phyloP scores from a whole-genome alignment of 2,329 filamentous ascomycete genomes.

The Ascochyta koolunga region DNA sequence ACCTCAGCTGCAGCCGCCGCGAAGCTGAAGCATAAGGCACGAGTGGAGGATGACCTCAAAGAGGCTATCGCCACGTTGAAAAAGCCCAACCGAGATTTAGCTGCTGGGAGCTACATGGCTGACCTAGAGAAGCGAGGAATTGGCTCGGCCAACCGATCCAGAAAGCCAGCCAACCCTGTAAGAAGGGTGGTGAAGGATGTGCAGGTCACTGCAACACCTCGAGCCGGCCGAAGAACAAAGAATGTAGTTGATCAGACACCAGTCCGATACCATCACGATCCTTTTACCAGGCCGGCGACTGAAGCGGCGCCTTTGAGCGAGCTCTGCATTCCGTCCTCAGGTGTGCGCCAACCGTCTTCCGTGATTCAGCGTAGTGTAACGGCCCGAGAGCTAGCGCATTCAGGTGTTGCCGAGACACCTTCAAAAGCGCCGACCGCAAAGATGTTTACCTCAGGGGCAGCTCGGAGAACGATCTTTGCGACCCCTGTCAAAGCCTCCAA shows the following conservation, averaged over 20 bases:
- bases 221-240: constrained; percentile 40
- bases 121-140: constrained; percentile 65
- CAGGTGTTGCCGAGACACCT: constrained; percentile 51
- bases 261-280: constrained; percentile 32
- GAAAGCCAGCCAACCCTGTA: constrained; percentile 36
- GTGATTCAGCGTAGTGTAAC: constrained; percentile 35
- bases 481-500: constrained; percentile 36
- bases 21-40: constrained; percentile 69
- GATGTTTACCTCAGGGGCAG: constrained; percentile 31
- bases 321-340: constrained; percentile 51
- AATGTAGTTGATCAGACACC: constrained; percentile 41
- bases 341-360: constrained; percentile 35
- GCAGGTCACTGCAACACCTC: constrained; percentile 53
- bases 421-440: constrained; percentile 47
- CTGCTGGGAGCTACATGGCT: constrained; percentile 70
- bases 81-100: constrained; percentile 75
- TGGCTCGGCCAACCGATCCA: constrained; percentile 30
- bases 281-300: constrained; percentile 25
- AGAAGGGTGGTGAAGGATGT: constrained; percentile 42
- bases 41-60: constrained; percentile 72
- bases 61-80: constrained; percentile 76
- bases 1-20: constrained; percentile 60
- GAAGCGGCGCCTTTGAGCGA: constrained; percentile 35
- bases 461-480: constrained; percentile 39
- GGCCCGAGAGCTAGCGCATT: constrained; percentile 36